Evolutionary conservation across 176 grass and related monocot species (phyloP).

Genomic region (Poa annua): DNA sequence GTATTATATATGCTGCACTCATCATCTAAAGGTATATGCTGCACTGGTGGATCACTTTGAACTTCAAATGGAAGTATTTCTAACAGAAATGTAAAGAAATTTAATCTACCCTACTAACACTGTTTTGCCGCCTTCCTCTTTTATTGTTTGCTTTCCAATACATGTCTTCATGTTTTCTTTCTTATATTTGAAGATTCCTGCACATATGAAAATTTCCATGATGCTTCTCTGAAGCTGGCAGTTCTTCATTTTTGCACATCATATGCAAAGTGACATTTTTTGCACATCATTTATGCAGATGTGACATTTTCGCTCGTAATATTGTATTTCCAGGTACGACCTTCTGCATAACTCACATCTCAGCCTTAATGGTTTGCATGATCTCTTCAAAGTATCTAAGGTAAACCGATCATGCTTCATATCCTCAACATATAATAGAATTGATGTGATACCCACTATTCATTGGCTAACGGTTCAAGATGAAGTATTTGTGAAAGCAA

Average conservation of each 20-base stretch:
- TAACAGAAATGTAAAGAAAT: conserved; percentile 1
- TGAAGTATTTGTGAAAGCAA: background rate
- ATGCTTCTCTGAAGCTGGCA: conserved; percentile 13
- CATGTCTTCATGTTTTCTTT: conserved; percentile 3
- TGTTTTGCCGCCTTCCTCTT: background rate
- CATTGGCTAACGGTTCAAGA: background rate
- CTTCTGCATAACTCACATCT: conserved; percentile 93
- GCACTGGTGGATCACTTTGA: conserved; percentile 1
- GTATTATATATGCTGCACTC: background rate
- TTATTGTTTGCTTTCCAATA: background rate
- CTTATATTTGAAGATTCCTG: background rate
- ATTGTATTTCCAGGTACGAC: conserved; percentile 72
- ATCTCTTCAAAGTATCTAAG: conserved; percentile 89
- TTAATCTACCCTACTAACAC: background rate
- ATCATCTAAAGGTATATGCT: background rate
- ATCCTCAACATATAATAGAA: background rate
- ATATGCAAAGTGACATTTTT: too few relatives aligned
- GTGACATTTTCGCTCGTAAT: conserved; percentile 22
- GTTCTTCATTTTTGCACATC: conserved; percentile 27
- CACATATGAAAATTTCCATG: background rate
- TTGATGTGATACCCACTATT: background rate
- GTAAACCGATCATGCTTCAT: conserved; percentile 47
- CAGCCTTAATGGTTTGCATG: conserved; percentile 82
- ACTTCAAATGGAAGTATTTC: conserved; percentile 15
- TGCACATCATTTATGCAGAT: conserved; percentile 35